Conservation (phyloP, 805 yeast genomes). For the Monosporozyma unispora region DNA sequence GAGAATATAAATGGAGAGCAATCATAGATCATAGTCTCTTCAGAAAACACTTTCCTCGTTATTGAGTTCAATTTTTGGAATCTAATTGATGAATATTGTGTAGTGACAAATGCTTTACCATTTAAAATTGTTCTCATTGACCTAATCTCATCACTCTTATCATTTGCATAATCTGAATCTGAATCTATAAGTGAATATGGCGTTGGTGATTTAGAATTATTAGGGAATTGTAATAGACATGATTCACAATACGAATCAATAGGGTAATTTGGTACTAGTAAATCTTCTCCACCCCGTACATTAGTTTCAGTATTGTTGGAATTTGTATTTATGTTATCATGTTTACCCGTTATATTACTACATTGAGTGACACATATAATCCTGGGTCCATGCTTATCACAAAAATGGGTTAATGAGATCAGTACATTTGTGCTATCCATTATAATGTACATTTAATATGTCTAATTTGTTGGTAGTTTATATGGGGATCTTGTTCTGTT, state of each 20-base stretch:
- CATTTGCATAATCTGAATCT: not conserved
- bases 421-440: constrained; percentile 9
- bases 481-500: not conserved
- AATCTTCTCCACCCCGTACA: constrained; percentile 12
- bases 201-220: constrained; percentile 9
- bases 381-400: constrained; percentile 72
- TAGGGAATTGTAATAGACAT: constrained; percentile 48
- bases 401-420: constrained; percentile 56
- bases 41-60: constrained; percentile 55
- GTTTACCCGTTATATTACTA: not conserved
- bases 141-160: constrained; percentile 9
- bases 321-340: not conserved
- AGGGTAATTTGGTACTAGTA: constrained; percentile 34
- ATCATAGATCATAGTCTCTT: constrained; percentile 53
- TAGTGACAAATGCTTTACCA: constrained; percentile 35
- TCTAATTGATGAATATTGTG: constrained; percentile 51
- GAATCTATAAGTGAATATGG: not conserved
- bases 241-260: constrained; percentile 49
- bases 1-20: constrained; percentile 56
- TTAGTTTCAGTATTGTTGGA: not conserved
- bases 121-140: constrained; percentile 28
- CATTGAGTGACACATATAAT: constrained; percentile 54
- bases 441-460: not conserved
- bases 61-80: constrained; percentile 50
- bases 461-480: not conserved